phyloP scores from a whole-genome alignment of 345 rosid species.

The Geranium rotundifolium region DNA sequence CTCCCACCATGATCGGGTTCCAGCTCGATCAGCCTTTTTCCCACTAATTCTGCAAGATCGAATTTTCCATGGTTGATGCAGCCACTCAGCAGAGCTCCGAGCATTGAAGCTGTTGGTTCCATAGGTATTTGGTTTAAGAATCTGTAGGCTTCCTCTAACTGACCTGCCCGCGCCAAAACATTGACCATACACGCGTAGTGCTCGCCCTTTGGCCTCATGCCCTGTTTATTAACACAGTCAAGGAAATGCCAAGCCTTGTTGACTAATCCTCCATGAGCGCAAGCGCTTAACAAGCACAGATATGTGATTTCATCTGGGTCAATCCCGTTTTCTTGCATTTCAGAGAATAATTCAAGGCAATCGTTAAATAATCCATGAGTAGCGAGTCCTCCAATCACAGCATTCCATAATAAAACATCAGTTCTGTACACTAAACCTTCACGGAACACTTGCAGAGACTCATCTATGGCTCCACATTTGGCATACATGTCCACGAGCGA shows the following conservation, averaged over 20 bases:
- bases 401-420: slow-evolving; percentile 79
- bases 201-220: slow-evolving; percentile 48
- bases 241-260: slow-evolving; percentile 61
- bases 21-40: slow-evolving; percentile 62
- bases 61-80: slow-evolving; percentile 54
- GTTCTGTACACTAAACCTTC: slow-evolving; percentile 14
- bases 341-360: slow-evolving; percentile 40
- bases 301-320: slow-evolving; percentile 67
- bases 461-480: slow-evolving; percentile 69
- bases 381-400: slow-evolving; percentile 82
- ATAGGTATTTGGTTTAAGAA: slow-evolving; percentile 43
- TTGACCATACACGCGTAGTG: slow-evolving; percentile 89
- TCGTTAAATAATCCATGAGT: slow-evolving; percentile 57
- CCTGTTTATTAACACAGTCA: slow-evolving; percentile 23
- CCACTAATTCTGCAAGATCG: slow-evolving; percentile 56
- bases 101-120: slow-evolving; percentile 56
- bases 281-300: slow-evolving; percentile 65
- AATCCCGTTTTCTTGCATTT: slow-evolving; percentile 45
- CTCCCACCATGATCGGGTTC: slow-evolving; percentile 70
- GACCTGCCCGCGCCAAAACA: slow-evolving; percentile 64
- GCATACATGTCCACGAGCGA: slow-evolving; percentile 89
- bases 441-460: slow-evolving; percentile 50
- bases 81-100: slow-evolving; percentile 66
- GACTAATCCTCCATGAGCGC: slow-evolving; percentile 76
- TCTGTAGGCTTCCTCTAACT: slow-evolving; percentile 45